Evolutionary conservation across 2,329 filamentous ascomycete genomes (phyloP), one percentile per base, ranked within the genome.

Genomic region (Venturia nashicola): DNA sequence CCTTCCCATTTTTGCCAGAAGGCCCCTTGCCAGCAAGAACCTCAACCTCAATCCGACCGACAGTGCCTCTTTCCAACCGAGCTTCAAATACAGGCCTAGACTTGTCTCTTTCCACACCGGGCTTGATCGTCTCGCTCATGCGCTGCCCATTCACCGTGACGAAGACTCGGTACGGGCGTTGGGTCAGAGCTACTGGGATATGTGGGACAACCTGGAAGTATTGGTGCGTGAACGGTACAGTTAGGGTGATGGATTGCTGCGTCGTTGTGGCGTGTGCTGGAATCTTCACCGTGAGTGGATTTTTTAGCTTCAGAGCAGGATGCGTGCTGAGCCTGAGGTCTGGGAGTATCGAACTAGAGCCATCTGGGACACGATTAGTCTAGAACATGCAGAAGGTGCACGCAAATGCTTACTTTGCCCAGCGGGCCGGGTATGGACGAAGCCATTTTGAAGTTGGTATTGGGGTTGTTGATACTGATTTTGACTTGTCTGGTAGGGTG

Each of bases 41-140:
- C 69, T 93, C 88, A 8, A 95, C 81, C 69, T 91, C 88, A 61
- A 96, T 82, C 57, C 86, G 82, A 68, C 94, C 96, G 61, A 91
- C 81, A 63, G 86, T 77, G 7, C 90, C 91, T 1, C 83, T 82
- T 34, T 83, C 81, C 36, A 96, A 77, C 61, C 83, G 83, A 8
- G 86, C 82, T 69, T 96, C 91, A 69, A 91, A 96, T 0, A 88
- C 77, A n/a, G 87, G 86, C 67, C 84, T 84, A 65, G 80, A 79
- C 59, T 75, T 79, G 68, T 81, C 78, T 20, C 68, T 67, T 61
- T 78, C 76, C 55, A 82, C 76, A 27, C 70, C 71, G 67, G 18
- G 66, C 55, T 51, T 59, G n/a, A 61, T 44, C 5, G 27, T 71
- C 66, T 83, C 81, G n/a, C 88, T 79, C 8, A 87, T 80, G 61